Evolutionary conservation across 805 yeast genomes (phyloP), one percentile per base, ranked within the genome.

Genomic region (Isabelozyma pseudorhagii): DNA sequence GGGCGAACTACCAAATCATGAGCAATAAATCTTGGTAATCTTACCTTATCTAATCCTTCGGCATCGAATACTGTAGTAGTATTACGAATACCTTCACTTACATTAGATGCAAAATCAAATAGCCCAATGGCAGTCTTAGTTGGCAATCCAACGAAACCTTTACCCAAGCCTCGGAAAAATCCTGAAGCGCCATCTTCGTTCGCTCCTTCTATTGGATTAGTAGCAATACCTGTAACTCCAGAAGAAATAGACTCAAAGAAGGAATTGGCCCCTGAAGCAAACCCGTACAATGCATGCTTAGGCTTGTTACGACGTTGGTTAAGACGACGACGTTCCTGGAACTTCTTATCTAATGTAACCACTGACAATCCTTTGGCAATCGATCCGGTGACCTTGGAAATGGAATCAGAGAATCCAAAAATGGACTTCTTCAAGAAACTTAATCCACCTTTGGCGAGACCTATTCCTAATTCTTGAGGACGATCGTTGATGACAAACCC

Each of bases 41-140:
- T 79, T 0, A 89, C 88, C 53, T 88, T 84, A 49, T 84, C 88
- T 44, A 92, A 78, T 0, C 85, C 85, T 41, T 84, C 90, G 3
- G 79, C 82, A 63, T 90, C 97, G 63, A 90, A 86, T 1, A 88
- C 93, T 0, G 97, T 89, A 0, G 99, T 90, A 0, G 97, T 89
- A 63, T 86, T 92, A 52, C 92, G 79, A 45, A 96, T 91, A 27
- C 98, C 98, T 63, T 92, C 97, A 69, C 96, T 85, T 38, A 94
- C 84, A 66, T 89, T 93, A 47, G 88, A 87, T 0, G 98, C 97
- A 54, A 96, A 75, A 63, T 94, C 99, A 56, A 94, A 85, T 21
- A 94, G 64, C 10, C 99, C 99, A 57, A 93, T 91, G 0, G 97
- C 97, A 0, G 98, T 89, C 72, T 94, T 94, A 0, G 99, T 92